A percentile compares a stretch with the other conserved stretches of the same genome.
Evolutionary conservation across 169 alveolate genomes (phyloP).

Genomic region (Plasmodium vinckei): DNA sequence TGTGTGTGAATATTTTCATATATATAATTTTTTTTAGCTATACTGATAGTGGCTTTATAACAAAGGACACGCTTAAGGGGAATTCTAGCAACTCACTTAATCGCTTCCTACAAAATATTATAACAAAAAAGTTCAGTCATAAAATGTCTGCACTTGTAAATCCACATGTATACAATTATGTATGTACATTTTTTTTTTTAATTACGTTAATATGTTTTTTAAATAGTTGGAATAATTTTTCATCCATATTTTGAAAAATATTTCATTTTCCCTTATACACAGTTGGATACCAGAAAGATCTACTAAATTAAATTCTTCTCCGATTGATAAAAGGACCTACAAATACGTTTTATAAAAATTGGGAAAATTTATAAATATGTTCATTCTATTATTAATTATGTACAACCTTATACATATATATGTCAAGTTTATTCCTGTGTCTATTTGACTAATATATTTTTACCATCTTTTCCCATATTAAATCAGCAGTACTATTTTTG

Average conservation of each 20-base stretch:
- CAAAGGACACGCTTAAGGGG: constrained; percentile 36
- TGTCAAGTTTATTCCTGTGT: neutral
- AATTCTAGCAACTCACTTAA: constrained; percentile 49
- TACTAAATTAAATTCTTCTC: constrained; percentile 61
- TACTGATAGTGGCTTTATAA: constrained; percentile 58
- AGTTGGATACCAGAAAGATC: constrained; percentile 65
- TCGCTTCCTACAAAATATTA: constrained; percentile 21
- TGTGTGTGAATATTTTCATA: neutral
- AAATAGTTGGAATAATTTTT: constrained; percentile 60
- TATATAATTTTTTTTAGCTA: constrained; percentile 2
- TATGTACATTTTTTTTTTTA: neutral
- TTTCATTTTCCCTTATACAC: constrained; percentile 72
- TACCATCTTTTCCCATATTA: constrained; percentile 76
- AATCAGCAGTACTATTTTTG: constrained; percentile 41
- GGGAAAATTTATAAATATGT: neutral
- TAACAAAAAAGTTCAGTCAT: neutral
- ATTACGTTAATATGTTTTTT: constrained; percentile 51
- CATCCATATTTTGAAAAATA: constrained; percentile 73
- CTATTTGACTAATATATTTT: neutral
- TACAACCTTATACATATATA: neutral
- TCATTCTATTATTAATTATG: neutral
- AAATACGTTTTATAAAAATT: constrained; percentile 1
- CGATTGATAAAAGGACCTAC: constrained; percentile 63
- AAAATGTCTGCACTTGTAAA: neutral
- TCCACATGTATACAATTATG: neutral